These are phyloP conservation scores for Acer negundo DNA, from an alignment of 345 rosid genomes.

Conservation along the genomic window DNA sequence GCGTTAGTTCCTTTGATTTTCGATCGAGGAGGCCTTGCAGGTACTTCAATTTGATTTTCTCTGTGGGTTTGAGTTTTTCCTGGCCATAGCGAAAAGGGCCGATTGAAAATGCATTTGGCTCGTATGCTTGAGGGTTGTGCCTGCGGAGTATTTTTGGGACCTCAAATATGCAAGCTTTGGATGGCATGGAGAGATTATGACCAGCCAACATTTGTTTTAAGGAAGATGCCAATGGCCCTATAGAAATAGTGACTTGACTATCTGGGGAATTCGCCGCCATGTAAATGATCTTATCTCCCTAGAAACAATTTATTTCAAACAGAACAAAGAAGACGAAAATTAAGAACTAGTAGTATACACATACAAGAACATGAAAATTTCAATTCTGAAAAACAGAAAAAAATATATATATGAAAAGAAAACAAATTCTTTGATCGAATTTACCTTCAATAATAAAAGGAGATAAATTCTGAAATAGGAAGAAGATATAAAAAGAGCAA, in stretches of 20 bases:
- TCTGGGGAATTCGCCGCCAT: neutral
- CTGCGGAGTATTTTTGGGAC: slow-evolving; percentile 26
- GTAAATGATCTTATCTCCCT: neutral
- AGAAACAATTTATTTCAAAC: neutral
- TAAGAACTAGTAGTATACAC: neutral
- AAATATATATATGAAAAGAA: too few relatives aligned
- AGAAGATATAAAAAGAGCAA: too few relatives aligned
- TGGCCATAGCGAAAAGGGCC: slow-evolving; percentile 29
- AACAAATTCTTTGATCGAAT: too few relatives aligned
- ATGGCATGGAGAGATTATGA: neutral
- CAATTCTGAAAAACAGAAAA: too few relatives aligned
- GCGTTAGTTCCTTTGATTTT: neutral
- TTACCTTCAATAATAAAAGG: too few relatives aligned
- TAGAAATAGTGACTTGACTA: neutral
- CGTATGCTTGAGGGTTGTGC: slow-evolving; percentile 23
- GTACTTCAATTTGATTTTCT: slow-evolving; percentile 30
- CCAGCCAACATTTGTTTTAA: slow-evolving; percentile 12
- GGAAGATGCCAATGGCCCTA: slow-evolving; percentile 15
- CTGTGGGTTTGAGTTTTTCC: neutral
- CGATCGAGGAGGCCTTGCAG: slow-evolving; percentile 26
- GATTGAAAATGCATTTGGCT: slow-evolving; percentile 34
- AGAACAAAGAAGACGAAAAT: too few relatives aligned
- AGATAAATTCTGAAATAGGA: too few relatives aligned
- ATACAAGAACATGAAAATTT: too few relatives aligned
- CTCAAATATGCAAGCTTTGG: slow-evolving; percentile 23